phyloP scores from a whole-genome alignment of 768 basidiomycete genomes.

The Daedaleopsis nitida region DNA sequence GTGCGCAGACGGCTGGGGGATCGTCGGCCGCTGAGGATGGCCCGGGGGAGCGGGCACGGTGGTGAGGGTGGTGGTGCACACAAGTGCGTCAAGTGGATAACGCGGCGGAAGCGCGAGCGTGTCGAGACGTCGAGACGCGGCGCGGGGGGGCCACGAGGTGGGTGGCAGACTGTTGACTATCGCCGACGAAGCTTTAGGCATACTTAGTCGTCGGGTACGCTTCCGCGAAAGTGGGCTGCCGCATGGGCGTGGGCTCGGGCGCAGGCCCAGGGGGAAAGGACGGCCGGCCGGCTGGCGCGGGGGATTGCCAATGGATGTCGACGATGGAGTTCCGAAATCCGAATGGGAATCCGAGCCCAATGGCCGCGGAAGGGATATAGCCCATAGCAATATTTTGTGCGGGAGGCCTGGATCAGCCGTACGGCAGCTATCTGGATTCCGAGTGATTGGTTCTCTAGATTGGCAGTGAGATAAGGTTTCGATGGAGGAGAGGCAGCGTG shows the following conservation, averaged over 20 bases:
- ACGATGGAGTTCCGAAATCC: too few species aligned
- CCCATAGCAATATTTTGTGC: too few species aligned
- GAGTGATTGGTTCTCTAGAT: slow-evolving; percentile 12
- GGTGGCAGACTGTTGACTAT: background rate
- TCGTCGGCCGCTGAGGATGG: background rate
- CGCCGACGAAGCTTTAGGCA: slow-evolving; percentile 22
- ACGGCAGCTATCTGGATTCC: background rate
- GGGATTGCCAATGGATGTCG: too few species aligned
- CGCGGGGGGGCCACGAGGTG: slow-evolving; percentile 13
- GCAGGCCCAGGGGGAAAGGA: too few species aligned
- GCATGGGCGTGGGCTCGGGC: too few species aligned
- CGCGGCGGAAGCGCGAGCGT: background rate
- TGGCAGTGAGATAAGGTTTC: slow-evolving; percentile 20
- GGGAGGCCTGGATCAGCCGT: background rate
- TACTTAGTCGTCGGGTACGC: slow-evolving; percentile 7
- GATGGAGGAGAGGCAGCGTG: slow-evolving; percentile 5
- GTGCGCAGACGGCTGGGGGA: background rate
- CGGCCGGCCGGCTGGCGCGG: too few species aligned
- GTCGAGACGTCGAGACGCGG: background rate
- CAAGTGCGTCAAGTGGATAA: too few species aligned
- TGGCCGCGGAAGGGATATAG: too few species aligned
- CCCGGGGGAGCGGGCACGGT: background rate
- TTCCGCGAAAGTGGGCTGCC: slow-evolving; percentile 13
- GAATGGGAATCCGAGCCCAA: too few species aligned
- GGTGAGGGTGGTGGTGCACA: too few species aligned